These are phyloP conservation scores for Bromus sterilis DNA, from an alignment of 176 grass and related monocot species.

Conservation along the genomic window DNA sequence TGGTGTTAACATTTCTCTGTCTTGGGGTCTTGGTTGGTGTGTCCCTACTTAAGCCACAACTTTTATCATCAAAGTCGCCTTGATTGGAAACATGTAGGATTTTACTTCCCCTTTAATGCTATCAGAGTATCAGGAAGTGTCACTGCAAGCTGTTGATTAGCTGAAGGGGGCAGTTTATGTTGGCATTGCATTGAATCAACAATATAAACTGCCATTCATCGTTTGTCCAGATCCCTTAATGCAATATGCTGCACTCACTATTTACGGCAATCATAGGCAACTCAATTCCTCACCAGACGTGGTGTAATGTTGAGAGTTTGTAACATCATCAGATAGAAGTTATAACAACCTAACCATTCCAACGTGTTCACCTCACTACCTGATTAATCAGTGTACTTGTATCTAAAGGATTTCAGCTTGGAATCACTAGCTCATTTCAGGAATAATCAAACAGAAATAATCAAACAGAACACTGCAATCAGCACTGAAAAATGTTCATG, in stretches of 20 bases:
- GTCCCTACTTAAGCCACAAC: background rate
- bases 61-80: background rate
- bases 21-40: background rate
- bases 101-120: background rate
- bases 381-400: background rate
- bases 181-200: background rate
- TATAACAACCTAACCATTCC: background rate
- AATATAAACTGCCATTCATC: background rate
- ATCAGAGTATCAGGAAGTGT: background rate
- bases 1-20: background rate
- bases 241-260: background rate
- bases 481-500: background rate
- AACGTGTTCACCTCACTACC: background rate
- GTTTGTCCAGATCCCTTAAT: background rate
- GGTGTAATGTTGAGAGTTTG: background rate
- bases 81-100: background rate
- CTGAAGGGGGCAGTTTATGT: background rate
- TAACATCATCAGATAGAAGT: background rate
- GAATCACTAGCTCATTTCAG: background rate
- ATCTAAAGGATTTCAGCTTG: background rate
- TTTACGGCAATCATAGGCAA: background rate
- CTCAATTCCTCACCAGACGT: background rate
- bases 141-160: background rate
- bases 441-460: constrained; percentile 2
- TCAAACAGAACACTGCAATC: background rate